A percentile compares a stretch with the other conserved stretches of the same genome.
These are phyloP conservation scores for Phenoliferia sp. DNA, from an alignment of 1,284 basidiomycete genomes.

Conservation along the genomic window DNA sequence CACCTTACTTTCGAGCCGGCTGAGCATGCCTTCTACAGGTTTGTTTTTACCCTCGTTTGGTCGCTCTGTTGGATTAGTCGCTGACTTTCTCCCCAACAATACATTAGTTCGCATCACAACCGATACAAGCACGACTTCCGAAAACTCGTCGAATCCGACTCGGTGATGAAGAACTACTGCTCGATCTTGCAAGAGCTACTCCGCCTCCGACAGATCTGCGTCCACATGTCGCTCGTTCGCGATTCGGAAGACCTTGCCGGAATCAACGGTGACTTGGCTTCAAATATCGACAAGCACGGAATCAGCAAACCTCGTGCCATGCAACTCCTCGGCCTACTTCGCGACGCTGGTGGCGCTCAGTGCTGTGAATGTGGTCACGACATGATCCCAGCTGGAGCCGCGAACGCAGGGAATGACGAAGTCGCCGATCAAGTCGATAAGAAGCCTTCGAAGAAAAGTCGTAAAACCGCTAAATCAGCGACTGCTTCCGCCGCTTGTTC, in stretches of 20 bases:
- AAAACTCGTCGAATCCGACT: constrained; percentile 79
- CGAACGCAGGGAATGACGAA: constrained; percentile 38
- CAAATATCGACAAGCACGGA: constrained; percentile 69
- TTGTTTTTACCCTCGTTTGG: not conserved
- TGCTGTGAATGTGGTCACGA: constrained; percentile 83
- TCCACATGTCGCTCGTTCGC: constrained; percentile 87
- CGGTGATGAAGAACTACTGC: constrained; percentile 93
- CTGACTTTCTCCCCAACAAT: not conserved
- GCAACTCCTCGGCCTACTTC: constrained; percentile 71
- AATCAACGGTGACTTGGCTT: constrained; percentile 51
- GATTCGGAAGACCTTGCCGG: constrained; percentile 43
- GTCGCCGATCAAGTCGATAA: constrained; percentile 46
- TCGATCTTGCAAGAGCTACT: constrained; percentile 94
- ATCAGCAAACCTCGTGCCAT: constrained; percentile 68
- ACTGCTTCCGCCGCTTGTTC: constrained; percentile 40
- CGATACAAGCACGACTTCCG: constrained; percentile 87
- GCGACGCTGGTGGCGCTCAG: constrained; percentile 70
- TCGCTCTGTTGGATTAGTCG: not conserved
- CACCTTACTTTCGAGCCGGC: constrained; percentile 76
- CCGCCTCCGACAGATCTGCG: constrained; percentile 92
- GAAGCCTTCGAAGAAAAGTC: constrained; percentile 33
- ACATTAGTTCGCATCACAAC: constrained; percentile 60
- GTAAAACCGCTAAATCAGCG: constrained; percentile 47
- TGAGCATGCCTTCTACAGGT: constrained; percentile 80
- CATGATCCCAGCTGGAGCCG: constrained; percentile 45